Evolutionary conservation across 805 yeast genomes (phyloP), one percentile per base, ranked within the genome.

Genomic region (Maudiozyma pseudohumilis): DNA sequence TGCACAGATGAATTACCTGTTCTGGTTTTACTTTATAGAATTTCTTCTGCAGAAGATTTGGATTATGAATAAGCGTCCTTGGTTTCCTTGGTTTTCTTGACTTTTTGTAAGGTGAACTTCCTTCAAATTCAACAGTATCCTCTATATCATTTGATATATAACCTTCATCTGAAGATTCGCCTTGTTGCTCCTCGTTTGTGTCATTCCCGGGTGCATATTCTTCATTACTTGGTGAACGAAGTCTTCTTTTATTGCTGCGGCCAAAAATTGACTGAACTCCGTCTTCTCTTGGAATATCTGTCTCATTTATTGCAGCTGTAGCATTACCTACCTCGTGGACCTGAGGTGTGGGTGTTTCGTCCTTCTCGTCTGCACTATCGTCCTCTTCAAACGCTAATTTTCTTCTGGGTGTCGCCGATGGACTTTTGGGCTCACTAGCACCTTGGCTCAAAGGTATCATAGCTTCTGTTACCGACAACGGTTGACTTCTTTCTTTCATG

Each of bases 1-100:
- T 79, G 48, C 84, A 78, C 27, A 78, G 65, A 3, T 65, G 47
- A 1, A 71, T 60, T 18, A 72, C 51, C 35, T 65, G 69, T 7
- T 63, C 55, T 0, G 72, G 62, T 2, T 73, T 62, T 2, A 66
- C 52, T 32, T 59, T 59, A 15, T 44, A 43, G 41, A 55, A 48
- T 26, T 52, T 56, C 33, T 53, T 58, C 24, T 52, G 50, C 2
- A 64, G 48, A 18, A 49, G 38, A 34, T 41, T 44, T 3, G 17
- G 17, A 12, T 13, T 13, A 28, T 28, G 20, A 16, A 13, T 15
- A 6, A 20, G 11, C 11, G 19, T n/a, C n/a, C 18, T 12, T 6
- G 17, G 11, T 13, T 28, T 28, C 13, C 16, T 28, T 7, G 11
- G 11, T 28, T 13, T 13, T 13, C 6, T 16, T 24, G 26, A n/a